Conservation (phyloP, 1,139 yeast genomes). For the Nakaseomyces kungkrabaensis region DNA sequence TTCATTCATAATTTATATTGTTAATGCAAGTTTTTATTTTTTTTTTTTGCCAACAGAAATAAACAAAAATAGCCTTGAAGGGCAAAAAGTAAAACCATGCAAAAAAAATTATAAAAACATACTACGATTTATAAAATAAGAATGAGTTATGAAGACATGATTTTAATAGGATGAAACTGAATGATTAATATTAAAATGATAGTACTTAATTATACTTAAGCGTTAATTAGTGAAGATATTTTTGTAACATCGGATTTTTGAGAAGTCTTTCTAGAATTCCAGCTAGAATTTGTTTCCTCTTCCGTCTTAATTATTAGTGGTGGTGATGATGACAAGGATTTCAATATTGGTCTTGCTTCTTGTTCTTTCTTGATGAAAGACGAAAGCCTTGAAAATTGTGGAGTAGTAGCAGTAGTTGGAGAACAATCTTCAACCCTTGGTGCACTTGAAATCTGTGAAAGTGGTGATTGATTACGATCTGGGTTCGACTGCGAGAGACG, state of each 20-base stretch:
- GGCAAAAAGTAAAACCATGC: not conserved
- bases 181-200: not conserved
- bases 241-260: conserved; percentile 3
- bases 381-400: not conserved
- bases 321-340: not conserved
- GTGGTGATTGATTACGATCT: not conserved
- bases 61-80: not conserved
- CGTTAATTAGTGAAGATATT: conserved; percentile 2
- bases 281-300: not conserved
- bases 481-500: not conserved
- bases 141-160: not conserved
- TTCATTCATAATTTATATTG: too few species aligned
- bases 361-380: not conserved
- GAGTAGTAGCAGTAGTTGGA: not conserved
- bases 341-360: not conserved
- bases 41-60: too few species aligned
- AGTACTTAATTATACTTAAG: not conserved
- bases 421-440: not conserved
- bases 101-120: not conserved
- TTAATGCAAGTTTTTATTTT: too few species aligned
- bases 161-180: not conserved
- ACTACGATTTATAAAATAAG: too few species aligned
- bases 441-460: not conserved
- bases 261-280: conserved; percentile 2
- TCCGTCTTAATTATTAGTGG: not conserved